phyloP scores from a whole-genome alignment of 192 early-diverging fungal species.

The Entrophospora sp. region DNA sequence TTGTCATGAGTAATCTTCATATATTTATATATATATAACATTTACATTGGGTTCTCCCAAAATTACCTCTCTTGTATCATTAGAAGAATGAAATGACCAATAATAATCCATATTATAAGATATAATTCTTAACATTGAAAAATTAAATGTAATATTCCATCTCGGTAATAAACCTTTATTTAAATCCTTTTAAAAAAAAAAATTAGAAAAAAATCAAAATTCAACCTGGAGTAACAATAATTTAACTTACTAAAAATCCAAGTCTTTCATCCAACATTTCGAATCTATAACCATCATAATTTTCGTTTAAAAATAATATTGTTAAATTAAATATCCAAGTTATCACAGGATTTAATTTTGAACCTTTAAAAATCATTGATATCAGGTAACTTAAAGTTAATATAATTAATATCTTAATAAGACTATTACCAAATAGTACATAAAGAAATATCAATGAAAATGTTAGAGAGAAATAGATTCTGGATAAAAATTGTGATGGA shows the following conservation, averaged over 20 bases:
- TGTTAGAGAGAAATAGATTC: constrained; percentile 45
- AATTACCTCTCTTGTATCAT: constrained; percentile 20
- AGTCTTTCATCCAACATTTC: constrained; percentile 35
- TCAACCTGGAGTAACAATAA: not conserved
- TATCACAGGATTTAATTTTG: constrained; percentile 47
- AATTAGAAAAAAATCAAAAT: not conserved
- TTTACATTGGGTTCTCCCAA: constrained; percentile 10
- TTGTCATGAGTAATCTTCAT: too few species aligned
- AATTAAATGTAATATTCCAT: constrained; percentile 89
- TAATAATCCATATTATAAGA: constrained; percentile 93
- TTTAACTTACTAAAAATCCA: constrained; percentile 53
- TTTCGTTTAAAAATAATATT: constrained; percentile 74
- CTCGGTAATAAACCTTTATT: constrained; percentile 62
- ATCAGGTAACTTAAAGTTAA: constrained; percentile 58
- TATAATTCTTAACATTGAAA: constrained; percentile 80
- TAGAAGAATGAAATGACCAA: constrained; percentile 44
- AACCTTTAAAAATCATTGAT: constrained; percentile 41
- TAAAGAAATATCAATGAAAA: constrained; percentile 55
- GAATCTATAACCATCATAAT: constrained; percentile 67
- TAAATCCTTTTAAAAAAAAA: constrained; percentile 43
- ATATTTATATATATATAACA: too few species aligned
- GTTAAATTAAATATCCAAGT: constrained; percentile 79
- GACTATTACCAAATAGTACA: constrained; percentile 63
- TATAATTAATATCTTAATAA: constrained; percentile 67
- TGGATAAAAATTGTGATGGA: constrained; percentile 25